phyloP scores from a whole-genome alignment of 495 filamentous ascomycete species.

The Penicillium pancosmium region DNA sequence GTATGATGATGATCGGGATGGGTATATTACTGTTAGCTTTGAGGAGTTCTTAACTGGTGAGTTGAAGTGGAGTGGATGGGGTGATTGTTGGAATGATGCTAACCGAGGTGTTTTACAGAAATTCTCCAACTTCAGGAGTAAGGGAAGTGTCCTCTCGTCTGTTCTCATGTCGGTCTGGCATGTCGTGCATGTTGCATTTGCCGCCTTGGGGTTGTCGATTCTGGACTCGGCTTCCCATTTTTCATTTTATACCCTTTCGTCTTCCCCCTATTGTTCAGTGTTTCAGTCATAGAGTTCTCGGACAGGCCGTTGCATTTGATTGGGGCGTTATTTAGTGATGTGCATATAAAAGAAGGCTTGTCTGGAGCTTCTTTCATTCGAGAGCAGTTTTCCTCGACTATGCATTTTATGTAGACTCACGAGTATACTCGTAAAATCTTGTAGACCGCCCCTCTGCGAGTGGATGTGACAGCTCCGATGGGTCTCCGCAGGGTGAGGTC shows the following conservation, averaged over 20 bases:
- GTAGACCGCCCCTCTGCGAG: not conserved
- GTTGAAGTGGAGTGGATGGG: slow-evolving; percentile 12
- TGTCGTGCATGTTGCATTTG: not conserved
- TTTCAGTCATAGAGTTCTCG: slow-evolving; percentile 22
- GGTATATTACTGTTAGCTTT: slow-evolving; percentile 82
- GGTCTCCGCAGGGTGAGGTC: not conserved
- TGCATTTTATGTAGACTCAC: too few relatives aligned
- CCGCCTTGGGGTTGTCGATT: not conserved
- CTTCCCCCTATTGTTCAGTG: slow-evolving; percentile 7
- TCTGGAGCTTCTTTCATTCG: too few relatives aligned
- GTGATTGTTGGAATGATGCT: not conserved
- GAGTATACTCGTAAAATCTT: too few relatives aligned
- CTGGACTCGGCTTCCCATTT: slow-evolving; percentile 6
- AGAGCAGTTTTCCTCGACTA: too few relatives aligned
- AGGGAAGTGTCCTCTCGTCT: slow-evolving; percentile 7
- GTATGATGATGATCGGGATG: slow-evolving; percentile 96
- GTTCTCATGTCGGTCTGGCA: not conserved
- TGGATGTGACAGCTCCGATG: slow-evolving; percentile 1
- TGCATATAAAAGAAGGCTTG: too few relatives aligned
- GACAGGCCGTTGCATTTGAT: slow-evolving; percentile 15
- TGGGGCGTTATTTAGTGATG: slow-evolving; percentile 10
- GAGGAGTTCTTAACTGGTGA: slow-evolving; percentile 75
- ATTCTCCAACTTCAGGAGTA: slow-evolving; percentile 48
- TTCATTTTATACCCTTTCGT: slow-evolving; percentile 19
- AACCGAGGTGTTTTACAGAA: slow-evolving; percentile 24